Conservation (phyloP, 768 basidiomycete genomes). For the Tylopilus rubrobrunneus region DNA sequence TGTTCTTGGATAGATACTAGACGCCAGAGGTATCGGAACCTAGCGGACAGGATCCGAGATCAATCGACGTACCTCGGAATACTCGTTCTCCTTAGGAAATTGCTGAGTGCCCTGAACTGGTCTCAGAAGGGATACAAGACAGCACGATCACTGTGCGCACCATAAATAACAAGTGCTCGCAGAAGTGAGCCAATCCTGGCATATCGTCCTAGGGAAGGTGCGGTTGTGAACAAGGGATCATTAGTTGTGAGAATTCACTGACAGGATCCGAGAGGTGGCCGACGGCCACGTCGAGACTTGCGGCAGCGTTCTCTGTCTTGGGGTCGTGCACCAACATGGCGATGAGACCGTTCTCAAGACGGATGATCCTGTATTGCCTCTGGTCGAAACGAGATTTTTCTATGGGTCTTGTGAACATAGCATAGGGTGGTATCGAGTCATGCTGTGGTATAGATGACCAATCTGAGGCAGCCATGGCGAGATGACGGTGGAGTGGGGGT, state of each 20-base stretch:
- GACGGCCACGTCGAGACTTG: slow-evolving; percentile 90
- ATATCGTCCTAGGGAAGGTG: slow-evolving; percentile 60
- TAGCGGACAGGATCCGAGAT: neutral
- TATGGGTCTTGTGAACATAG: slow-evolving; percentile 55
- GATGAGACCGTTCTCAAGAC: slow-evolving; percentile 86
- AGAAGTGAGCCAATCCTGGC: slow-evolving; percentile 92
- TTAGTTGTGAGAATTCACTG: slow-evolving; percentile 28
- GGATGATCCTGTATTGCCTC: slow-evolving; percentile 75
- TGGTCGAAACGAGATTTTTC: slow-evolving; percentile 75
- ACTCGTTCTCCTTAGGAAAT: slow-evolving; percentile 92
- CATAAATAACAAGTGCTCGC: slow-evolving; percentile 96
- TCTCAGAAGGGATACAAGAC: neutral
- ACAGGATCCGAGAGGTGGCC: slow-evolving; percentile 94
- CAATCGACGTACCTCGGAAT: slow-evolving; percentile 60
- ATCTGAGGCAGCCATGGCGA: slow-evolving; percentile 23
- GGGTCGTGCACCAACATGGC: slow-evolving; percentile 80
- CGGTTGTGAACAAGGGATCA: neutral
- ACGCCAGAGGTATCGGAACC: neutral
- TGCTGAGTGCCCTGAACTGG: slow-evolving; percentile 65
- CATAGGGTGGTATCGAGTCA: slow-evolving; percentile 40
- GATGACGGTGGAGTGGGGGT: slow-evolving; percentile 3
- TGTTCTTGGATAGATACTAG: slow-evolving; percentile 75
- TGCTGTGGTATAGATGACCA: slow-evolving; percentile 19
- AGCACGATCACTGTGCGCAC: slow-evolving; percentile 39
- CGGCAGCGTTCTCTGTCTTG: slow-evolving; percentile 90